A percentile compares a stretch with the other conserved stretches of the same genome.
Evolutionary conservation across 805 yeast genomes (phyloP).

Genomic region (Candida nanaspora): DNA sequence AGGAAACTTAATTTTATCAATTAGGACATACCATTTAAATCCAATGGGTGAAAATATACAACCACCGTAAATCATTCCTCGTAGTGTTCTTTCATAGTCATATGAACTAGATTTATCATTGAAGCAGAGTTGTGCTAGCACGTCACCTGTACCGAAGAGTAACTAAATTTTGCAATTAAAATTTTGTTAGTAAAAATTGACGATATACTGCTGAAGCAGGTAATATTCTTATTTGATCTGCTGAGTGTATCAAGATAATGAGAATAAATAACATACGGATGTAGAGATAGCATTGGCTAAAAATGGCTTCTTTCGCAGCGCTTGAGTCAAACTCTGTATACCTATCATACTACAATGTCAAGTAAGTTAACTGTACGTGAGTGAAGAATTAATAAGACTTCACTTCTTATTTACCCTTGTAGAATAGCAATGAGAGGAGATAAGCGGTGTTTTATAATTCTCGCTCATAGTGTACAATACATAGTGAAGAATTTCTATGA

Average conservation of each 20-base stretch:
- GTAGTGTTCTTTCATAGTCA: conserved; percentile 48
- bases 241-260: too few species aligned
- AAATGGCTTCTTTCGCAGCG: conserved; percentile 27
- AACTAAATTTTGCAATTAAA: too few species aligned
- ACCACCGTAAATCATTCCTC: conserved; percentile 70
- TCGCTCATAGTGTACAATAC: too few species aligned
- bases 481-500: too few species aligned
- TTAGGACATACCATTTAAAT: conserved; percentile 56
- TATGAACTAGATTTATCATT: conserved; percentile 25
- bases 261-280: conserved; percentile 33
- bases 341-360: too few species aligned
- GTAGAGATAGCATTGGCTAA: conserved; percentile 41
- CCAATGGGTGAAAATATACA: conserved; percentile 71
- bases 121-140: conserved; percentile 56
- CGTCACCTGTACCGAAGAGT: conserved; percentile 71
- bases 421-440: too few species aligned
- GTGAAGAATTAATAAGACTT: too few species aligned
- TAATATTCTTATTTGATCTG: conserved; percentile 1
- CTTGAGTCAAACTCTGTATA: too few species aligned
- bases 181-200: background rate
- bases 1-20: conserved; percentile 38
- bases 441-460: too few species aligned
- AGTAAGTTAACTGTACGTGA: too few species aligned
- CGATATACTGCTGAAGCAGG: background rate
- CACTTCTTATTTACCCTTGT: too few species aligned